Base-by-base conservation (phyloP, 345 rosid genomes). In the Salix arbutifolia region DNA sequence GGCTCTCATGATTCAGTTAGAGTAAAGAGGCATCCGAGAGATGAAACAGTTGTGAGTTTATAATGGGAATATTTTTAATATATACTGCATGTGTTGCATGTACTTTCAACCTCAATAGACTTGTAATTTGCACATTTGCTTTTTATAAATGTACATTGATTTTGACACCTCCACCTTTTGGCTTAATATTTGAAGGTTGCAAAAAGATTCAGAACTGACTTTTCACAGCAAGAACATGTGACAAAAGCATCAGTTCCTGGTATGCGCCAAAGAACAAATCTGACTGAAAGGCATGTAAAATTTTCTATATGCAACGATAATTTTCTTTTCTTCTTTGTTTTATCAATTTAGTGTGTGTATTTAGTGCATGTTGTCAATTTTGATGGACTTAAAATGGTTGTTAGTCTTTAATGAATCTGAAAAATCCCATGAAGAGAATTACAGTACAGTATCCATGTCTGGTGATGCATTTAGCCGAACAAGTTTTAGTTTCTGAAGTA, bases 41-140 rank as follows among this genome's bases (percentile, higher is more conserved):
- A 85, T 80, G 92, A 86, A 79, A 69, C 85, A 66, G 78, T 46
- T 33, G 91, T 90, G 81, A 85, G 90, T 87, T 67, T 70, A 30
- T 75, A 72, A 66, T 53, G 31, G 7, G 17, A 37, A 19, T 69
- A 12, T 76, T 50, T 13, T 65, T 50, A 4, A 31, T 62, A 21
- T 16, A 17, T 16, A 5, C 61, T 4, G 23, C 58, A 31, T 65
- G 10, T 50, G 14, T 2, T 14, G 31, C 37, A 16, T 50, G 16
- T n/a, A 6, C 26, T 4, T 33, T 53, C 40, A 19, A 46, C 46
- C 46, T 42, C 5, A 42, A 17, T 62, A 9, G 52, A 30, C 14
- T 23, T 13, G 21, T 30, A 44, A 56, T 50, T n/a, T 42, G 33
- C 30, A 35, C 42, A 69, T 71, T 10, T 25, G 35, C 16, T 53